Evolutionary conservation across 306 rosid genomes (phyloP), one percentile per base, ranked within the genome.

Genomic region (Gleditsia sinensis): DNA sequence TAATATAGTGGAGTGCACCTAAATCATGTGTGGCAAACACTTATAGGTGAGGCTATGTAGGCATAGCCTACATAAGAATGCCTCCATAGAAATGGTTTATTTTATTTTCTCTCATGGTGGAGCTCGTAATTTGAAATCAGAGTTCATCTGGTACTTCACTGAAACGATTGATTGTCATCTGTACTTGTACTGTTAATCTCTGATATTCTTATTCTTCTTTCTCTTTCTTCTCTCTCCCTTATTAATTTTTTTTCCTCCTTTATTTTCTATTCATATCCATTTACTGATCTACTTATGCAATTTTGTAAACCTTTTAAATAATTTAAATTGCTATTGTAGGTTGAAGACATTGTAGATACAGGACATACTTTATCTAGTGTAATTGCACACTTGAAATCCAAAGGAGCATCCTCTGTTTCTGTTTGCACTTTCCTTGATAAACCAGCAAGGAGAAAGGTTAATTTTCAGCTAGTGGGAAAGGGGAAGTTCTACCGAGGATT

Each of bases 401-500:
- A 91, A 78, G 96, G 93, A 33, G 97, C 96, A 0, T 81, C 91
- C 19, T 88, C 96, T 79, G 88, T 94, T 6, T 91, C 98, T 1
- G 89, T 94, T 0, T 90, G 97, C 76, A 71, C 97, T 49, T 83
- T 94, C 61, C 98, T 94, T 63, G 97, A 94, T 77, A 94, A 91
- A 78, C 93, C 96, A 8, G 19, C 80, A 0, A 80, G 96, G 74
- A 82, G 98, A 69, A 86, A 94, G 76, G 95, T 94, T 49, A 19
- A 84, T 21, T 25, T 88, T 63, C 67, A 87, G 71, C 71, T 81
- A 9, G 66, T 87, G 19, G 88, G 97, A 19, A 50, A 83, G 33
- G 97, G 93, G 11, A 94, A 91, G 76, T 90, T 84, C 78, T 94
- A 94, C 61, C 12, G 80, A 0, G 97, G 95, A 16, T 94, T 91